These are phyloP conservation scores for Corylus americana DNA, from an alignment of 306 rosid species.

Conservation along the genomic window DNA sequence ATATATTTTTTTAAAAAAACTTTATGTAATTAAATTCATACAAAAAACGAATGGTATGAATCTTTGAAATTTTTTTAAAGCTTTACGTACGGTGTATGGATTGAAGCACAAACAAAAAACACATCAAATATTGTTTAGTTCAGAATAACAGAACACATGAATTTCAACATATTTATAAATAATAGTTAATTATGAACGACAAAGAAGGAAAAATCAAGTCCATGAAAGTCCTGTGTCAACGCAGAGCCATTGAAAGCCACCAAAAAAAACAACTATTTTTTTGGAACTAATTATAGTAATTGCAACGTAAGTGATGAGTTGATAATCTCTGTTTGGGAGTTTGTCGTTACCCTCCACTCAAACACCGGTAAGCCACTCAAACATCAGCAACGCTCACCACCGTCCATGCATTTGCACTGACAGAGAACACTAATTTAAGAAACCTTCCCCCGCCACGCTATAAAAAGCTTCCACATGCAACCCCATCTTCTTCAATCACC, in stretches of 20 bases:
- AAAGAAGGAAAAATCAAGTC: not conserved
- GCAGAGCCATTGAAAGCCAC: not conserved
- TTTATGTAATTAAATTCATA: too few relatives aligned
- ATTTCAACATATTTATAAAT: too few relatives aligned
- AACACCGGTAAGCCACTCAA: slow-evolving; percentile 23
- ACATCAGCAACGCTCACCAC: not conserved
- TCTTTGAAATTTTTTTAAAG: too few relatives aligned
- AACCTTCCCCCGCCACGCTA: not conserved
- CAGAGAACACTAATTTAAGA: slow-evolving; percentile 9
- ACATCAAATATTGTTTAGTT: too few relatives aligned
- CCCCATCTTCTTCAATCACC: not conserved
- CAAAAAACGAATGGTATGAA: too few relatives aligned
- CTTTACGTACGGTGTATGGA: too few relatives aligned
- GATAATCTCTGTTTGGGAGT: not conserved
- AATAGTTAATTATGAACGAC: too few relatives aligned
- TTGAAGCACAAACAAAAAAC: too few relatives aligned
- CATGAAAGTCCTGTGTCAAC: not conserved
- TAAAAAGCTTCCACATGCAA: not conserved
- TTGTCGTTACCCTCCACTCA: not conserved
- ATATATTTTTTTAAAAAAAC: too few relatives aligned
- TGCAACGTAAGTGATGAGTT: not conserved
- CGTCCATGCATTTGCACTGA: not conserved
- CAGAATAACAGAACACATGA: too few relatives aligned
- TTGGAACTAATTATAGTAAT: not conserved
- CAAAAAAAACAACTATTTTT: not conserved